Conservation (phyloP, 2,329 filamentous ascomycete genomes). For the Hymenoscyphus salicellus region DNA sequence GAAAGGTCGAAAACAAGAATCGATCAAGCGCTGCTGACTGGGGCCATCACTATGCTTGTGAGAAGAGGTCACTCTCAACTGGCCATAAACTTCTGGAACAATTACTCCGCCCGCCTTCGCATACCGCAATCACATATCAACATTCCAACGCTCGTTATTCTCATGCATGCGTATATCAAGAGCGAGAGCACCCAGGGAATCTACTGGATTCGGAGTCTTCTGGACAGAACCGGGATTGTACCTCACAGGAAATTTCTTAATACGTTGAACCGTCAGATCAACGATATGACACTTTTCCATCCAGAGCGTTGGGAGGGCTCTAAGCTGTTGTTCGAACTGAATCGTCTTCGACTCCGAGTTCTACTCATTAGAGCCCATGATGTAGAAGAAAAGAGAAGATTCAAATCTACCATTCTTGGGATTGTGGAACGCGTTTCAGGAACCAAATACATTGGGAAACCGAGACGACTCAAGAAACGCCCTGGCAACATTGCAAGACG, state of each 20-base stretch:
- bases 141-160: conserved; percentile 29
- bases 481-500: not conserved
- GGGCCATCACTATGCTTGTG: conserved; percentile 29
- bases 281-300: not conserved
- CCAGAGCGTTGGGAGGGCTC: not conserved
- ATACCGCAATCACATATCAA: conserved; percentile 17
- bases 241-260: conserved; percentile 25
- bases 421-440: not conserved
- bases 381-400: not conserved
- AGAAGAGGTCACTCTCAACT: conserved; percentile 16
- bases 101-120: conserved; percentile 22
- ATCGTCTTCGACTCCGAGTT: not conserved
- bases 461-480: not conserved
- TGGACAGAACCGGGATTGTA: conserved; percentile 13
- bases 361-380: not conserved
- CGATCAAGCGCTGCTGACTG: conserved; percentile 27
- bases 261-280: conserved; percentile 24
- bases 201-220: conserved; percentile 22
- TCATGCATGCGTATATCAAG: conserved; percentile 31
- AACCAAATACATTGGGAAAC: not conserved
- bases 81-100: conserved; percentile 33
- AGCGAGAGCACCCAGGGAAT: conserved; percentile 28
- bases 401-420: not conserved
- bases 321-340: not conserved
- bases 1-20: conserved; percentile 25